Evolutionary conservation across 2,329 filamentous ascomycete species (phyloP).

Genomic region (Monilinia fructicola): DNA sequence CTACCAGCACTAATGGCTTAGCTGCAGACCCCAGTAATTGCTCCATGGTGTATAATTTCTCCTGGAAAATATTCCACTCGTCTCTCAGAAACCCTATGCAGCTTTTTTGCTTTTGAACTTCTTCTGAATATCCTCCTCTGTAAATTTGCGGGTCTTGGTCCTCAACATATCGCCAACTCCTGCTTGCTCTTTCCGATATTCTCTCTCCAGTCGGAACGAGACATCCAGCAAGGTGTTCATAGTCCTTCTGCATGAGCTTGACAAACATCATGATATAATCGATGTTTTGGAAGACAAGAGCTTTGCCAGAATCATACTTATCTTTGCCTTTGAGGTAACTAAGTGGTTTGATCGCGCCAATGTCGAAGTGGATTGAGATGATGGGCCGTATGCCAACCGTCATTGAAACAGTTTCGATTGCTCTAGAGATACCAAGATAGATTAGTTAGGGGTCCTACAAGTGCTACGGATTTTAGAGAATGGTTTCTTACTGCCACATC

Average conservation of each 20-base stretch:
- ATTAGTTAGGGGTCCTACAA: slow-evolving; percentile 23
- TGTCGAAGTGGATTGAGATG: slow-evolving; percentile 76
- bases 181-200: slow-evolving; percentile 66
- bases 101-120: slow-evolving; percentile 47
- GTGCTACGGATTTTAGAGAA: slow-evolving; percentile 2
- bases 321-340: slow-evolving; percentile 70
- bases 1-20: background rate
- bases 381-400: slow-evolving; percentile 79
- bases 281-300: slow-evolving; percentile 77
- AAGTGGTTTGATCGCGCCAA: slow-evolving; percentile 75
- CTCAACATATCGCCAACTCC: slow-evolving; percentile 63
- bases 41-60: background rate
- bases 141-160: slow-evolving; percentile 64
- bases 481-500: slow-evolving; percentile 65
- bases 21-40: background rate
- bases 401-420: slow-evolving; percentile 80
- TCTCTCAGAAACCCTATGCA: background rate
- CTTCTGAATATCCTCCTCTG: slow-evolving; percentile 59
- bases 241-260: slow-evolving; percentile 68
- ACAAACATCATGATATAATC: slow-evolving; percentile 77
- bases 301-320: slow-evolving; percentile 64
- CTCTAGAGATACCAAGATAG: slow-evolving; percentile 50
- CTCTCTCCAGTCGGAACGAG: slow-evolving; percentile 70
- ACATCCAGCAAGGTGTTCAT: slow-evolving; percentile 65
- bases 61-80: background rate